Evolutionary conservation across 208 protist species (phyloP).

Genomic region (Porcisia hertigi): DNA sequence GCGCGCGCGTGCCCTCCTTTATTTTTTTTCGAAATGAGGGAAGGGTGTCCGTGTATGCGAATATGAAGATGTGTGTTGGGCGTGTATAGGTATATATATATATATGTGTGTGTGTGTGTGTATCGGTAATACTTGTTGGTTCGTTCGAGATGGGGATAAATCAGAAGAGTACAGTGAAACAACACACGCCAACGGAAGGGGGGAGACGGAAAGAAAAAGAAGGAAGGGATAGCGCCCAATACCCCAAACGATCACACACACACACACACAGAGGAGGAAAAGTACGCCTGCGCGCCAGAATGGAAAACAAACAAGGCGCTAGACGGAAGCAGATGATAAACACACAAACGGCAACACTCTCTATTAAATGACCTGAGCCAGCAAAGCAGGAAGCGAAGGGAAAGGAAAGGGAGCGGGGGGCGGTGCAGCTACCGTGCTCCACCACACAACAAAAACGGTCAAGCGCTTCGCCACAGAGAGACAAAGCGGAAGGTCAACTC

Average conservation of each 20-base stretch:
- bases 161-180: too few relatives aligned
- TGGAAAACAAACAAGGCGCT: background rate
- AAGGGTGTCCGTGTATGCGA: background rate
- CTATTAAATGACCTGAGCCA: background rate
- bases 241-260: too few relatives aligned
- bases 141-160: too few relatives aligned
- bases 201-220: too few relatives aligned
- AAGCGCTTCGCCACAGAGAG: background rate
- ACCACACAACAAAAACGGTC: background rate
- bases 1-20: background rate
- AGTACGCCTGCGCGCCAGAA: background rate
- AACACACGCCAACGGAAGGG: too few relatives aligned
- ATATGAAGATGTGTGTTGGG: background rate
- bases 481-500: background rate
- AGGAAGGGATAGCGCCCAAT: too few relatives aligned
- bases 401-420: background rate
- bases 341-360: too few relatives aligned
- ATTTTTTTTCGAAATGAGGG: background rate
- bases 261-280: too few relatives aligned
- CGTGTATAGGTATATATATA: too few relatives aligned
- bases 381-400: background rate
- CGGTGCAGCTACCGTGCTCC: background rate
- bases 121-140: too few relatives aligned
- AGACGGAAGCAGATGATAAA: background rate
- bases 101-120: too few relatives aligned